These are phyloP conservation scores for Dothistroma pini DNA, from an alignment of 2,329 filamentous ascomycete genomes.

Conservation along the genomic window DNA sequence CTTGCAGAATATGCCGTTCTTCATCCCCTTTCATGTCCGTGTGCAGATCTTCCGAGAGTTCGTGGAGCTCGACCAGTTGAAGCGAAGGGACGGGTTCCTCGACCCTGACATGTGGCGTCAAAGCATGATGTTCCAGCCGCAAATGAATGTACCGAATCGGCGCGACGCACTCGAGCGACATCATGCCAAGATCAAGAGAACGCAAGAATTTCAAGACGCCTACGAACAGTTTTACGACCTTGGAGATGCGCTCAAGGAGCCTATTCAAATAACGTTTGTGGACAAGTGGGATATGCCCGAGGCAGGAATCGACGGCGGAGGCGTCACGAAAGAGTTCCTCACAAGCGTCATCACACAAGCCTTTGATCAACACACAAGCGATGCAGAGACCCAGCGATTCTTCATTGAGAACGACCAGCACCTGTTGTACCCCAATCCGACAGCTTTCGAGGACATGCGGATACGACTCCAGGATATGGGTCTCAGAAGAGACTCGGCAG, in stretches of 20 bases:
- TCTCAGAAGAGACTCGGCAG: conserved; percentile 9
- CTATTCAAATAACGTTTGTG: conserved; percentile 94
- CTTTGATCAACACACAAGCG: conserved; percentile 54
- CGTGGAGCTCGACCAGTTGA: conserved; percentile 73
- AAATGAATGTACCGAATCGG: conserved; percentile 30
- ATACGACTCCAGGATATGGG: conserved; percentile 10
- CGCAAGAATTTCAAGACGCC: conserved; percentile 79
- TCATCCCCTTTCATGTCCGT: conserved; percentile 86
- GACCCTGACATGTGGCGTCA: conserved; percentile 72
- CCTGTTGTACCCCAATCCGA: conserved; percentile 83
- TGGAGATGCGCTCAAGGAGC: conserved; percentile 82
- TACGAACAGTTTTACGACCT: conserved; percentile 77
- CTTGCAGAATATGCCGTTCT: conserved; percentile 92
- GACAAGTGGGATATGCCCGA: conserved; percentile 84
- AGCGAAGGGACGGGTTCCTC: conserved; percentile 63
- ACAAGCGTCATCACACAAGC: conserved; percentile 84
- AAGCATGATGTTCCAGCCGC: conserved; percentile 38
- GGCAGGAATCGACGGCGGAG: conserved; percentile 93
- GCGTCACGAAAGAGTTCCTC: conserved; percentile 65
- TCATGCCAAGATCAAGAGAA: conserved; percentile 74
- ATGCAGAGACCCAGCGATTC: conserved; percentile 43
- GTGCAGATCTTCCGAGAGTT: conserved; percentile 94
- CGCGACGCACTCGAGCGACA: conserved; percentile 53
- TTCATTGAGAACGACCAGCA: conserved; percentile 85
- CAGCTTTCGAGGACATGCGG: conserved; percentile 38